Evolutionary conservation across 176 grass and related monocot genomes (phyloP), one percentile per base, ranked within the genome.

Genomic region (Oryza punctata): DNA sequence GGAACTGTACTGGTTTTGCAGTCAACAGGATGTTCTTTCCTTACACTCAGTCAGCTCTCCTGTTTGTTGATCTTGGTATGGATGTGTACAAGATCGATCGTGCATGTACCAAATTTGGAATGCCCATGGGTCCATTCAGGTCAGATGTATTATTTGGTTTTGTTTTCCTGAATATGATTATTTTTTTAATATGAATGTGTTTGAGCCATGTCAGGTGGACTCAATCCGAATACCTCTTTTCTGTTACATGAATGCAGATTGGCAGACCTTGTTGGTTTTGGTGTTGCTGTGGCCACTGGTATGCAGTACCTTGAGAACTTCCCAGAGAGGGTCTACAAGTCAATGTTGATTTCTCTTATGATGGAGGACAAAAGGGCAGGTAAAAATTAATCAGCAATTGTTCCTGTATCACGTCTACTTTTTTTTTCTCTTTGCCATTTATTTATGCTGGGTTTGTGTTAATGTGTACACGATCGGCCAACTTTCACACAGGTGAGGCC

Each of bases 51-150:
- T 88, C 92, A 82, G 96, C 96, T 16, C 87, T 94, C 65, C 75
- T 98, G n/a, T 86, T 89, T 37, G 89, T 98, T 64, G 93, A 98
- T 79, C 81, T 26, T 64, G 96, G 96, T 37, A 85, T 95, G 85
- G 96, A 98, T 87, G 91, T 93, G 69, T 98, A 98, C 84, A 89
- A 87, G 80, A 94, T 98, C 1, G 96, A 98, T 68, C 84, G 66
- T 69, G 91, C 93, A 5, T 93, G 89, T 87, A 95, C 89, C 43
- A 95, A 98, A 85, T 98, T 98, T 65, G 96, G 96, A 77, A 95
- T 98, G 96, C 96, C 96, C 60, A 96, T 95, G 93, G 96, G 96
- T 69, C 96, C 96, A 54, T 95, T 98, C 91, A 98, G 96, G 96
- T 98, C 40, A 79, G 84, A 83, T 68, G 47, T 69, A 47, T 2